phyloP scores from a whole-genome alignment of 140 eudicot species.

The Erigeron philadelphicus region DNA sequence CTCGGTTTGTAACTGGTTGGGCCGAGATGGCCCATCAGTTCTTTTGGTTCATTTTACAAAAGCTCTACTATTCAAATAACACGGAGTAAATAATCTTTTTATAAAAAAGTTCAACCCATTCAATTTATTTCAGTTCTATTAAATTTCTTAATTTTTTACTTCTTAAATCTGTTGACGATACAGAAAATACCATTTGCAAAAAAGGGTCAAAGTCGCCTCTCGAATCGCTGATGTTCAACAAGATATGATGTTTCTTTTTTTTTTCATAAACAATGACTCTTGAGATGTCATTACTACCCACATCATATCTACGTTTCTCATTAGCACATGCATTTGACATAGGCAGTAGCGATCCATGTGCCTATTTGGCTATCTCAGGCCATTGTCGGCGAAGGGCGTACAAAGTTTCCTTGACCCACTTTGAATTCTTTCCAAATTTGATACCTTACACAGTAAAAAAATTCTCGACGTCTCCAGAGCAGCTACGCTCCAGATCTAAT shows the following conservation, averaged over 20 bases:
- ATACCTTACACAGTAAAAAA: neutral
- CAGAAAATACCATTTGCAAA: neutral
- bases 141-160: neutral
- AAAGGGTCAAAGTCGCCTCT: conserved; percentile 1
- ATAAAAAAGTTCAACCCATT: neutral
- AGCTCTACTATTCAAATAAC: neutral
- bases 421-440: neutral
- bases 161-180: neutral
- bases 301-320: neutral
- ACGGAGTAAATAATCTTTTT: neutral
- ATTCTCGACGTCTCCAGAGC: neutral
- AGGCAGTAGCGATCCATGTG: neutral
- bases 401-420: neutral
- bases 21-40: neutral
- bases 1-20: neutral
- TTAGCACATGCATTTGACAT: neutral
- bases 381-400: neutral
- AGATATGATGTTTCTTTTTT: too few species aligned
- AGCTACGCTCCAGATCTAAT: conserved; percentile 18
- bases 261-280: neutral
- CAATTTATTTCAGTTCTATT: neutral
- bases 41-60: neutral
- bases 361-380: conserved; percentile 9
- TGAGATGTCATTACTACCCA: neutral
- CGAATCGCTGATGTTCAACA: neutral